A percentile compares a stretch with the other conserved stretches of the same genome.
phyloP scores from a whole-genome alignment of 2,329 filamentous ascomycete species.

The Penicillium frequentans region DNA sequence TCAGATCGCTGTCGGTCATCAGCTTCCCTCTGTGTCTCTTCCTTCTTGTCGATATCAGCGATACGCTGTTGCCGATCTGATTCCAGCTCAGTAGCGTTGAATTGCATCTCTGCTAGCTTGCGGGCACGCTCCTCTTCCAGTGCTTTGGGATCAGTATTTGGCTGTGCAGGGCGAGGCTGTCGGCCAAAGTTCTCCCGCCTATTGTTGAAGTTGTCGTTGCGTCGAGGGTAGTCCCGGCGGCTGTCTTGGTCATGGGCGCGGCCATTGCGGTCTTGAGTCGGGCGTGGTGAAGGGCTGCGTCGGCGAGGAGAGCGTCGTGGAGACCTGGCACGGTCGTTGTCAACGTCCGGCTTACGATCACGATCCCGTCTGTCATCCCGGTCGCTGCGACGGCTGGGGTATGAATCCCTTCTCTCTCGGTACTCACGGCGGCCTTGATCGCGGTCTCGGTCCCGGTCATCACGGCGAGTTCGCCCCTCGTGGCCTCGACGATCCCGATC shows the following conservation, averaged over 20 bases:
- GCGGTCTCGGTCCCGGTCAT: constrained; percentile 8
- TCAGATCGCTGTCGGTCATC: constrained; percentile 56
- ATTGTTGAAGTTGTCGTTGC: constrained; percentile 20
- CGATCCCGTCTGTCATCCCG: constrained; percentile 25
- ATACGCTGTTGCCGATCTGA: constrained; percentile 68
- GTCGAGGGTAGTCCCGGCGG: constrained; percentile 19
- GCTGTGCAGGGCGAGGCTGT: constrained; percentile 9
- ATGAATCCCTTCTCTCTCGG: constrained; percentile 21
- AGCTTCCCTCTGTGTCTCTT: constrained; percentile 63
- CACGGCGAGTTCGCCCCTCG: constrained; percentile 6
- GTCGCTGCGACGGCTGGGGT: constrained; percentile 21
- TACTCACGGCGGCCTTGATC: constrained; percentile 11
- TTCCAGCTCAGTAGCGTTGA: constrained; percentile 68
- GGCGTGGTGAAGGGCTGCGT: constrained; percentile 24
- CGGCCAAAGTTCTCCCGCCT: constrained; percentile 16
- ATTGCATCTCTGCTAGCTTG: constrained; percentile 72
- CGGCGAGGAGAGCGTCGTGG: constrained; percentile 20
- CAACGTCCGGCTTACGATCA: constrained; percentile 7
- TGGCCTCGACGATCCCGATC: constrained; percentile 10
- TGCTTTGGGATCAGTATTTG: constrained; percentile 24
- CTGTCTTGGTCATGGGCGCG: constrained; percentile 10
- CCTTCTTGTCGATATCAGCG: constrained; percentile 64
- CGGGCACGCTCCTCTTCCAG: constrained; percentile 33
- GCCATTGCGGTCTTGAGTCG: constrained; percentile 12
- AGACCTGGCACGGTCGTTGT: constrained; percentile 21